phyloP scores from a whole-genome alignment of 73 alveolate species.

The Urostyla sp. region DNA sequence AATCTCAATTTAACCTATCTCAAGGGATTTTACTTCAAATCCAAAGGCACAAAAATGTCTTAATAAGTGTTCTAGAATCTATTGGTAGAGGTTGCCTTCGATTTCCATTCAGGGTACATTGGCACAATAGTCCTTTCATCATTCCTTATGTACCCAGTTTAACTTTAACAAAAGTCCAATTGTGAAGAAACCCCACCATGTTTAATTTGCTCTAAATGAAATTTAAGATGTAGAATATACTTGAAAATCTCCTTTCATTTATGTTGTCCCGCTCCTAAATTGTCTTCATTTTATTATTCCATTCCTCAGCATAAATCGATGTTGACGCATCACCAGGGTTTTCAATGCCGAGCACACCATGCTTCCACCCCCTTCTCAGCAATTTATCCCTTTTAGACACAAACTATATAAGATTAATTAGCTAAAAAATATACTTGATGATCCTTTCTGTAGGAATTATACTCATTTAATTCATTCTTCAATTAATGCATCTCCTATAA shows the following conservation, averaged over 20 bases:
- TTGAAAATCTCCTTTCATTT: slow-evolving; percentile 19
- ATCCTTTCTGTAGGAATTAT: slow-evolving; percentile 4
- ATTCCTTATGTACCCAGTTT: slow-evolving; percentile 1
- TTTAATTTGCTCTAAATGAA: slow-evolving; percentile 6
- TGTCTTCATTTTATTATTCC: background rate
- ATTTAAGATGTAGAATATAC: background rate
- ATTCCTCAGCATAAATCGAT: slow-evolving; percentile 44
- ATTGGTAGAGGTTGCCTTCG: slow-evolving; percentile 2
- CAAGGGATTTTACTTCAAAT: slow-evolving; percentile 1
- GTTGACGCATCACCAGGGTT: slow-evolving; percentile 45
- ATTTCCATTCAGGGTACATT: slow-evolving; percentile 54
- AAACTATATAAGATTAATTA: no score
- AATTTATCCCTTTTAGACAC: slow-evolving; percentile 40
- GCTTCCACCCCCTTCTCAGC: slow-evolving; percentile 57
- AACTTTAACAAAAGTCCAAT: slow-evolving; percentile 39
- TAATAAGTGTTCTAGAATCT: slow-evolving; percentile 35
- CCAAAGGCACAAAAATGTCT: slow-evolving; percentile 41
- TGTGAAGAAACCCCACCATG: slow-evolving; percentile 35
- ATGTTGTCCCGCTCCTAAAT: slow-evolving; percentile 21
- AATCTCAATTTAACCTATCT: slow-evolving; percentile 15
- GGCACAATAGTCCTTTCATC: slow-evolving; percentile 30
- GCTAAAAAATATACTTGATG: no score
- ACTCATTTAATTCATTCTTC: slow-evolving; percentile 31
- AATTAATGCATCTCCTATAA: slow-evolving; percentile 19
- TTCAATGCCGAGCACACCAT: slow-evolving; percentile 52